Conservation (phyloP, 2,329 filamentous ascomycete species). For the Cadophora luteo-olivacea region DNA sequence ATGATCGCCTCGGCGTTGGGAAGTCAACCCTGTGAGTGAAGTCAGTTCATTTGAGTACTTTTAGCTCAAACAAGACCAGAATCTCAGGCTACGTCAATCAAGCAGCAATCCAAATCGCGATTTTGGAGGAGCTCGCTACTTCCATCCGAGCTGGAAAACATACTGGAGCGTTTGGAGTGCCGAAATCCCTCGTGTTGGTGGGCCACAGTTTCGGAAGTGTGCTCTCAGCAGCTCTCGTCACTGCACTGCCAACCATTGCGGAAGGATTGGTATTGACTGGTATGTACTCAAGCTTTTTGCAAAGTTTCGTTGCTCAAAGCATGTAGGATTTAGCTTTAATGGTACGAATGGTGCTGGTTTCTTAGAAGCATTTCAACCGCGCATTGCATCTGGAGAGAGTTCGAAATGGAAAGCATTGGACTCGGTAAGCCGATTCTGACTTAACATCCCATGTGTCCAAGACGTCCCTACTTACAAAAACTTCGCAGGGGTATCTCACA, state of each 20-base stretch:
- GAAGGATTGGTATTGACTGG: slow-evolving; percentile 3
- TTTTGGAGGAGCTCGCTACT: background rate
- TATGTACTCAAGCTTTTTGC: background rate
- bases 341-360: background rate
- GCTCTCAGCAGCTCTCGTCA: slow-evolving; percentile 60
- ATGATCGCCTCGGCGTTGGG: slow-evolving; percentile 41
- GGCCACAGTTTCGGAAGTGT: slow-evolving; percentile 69
- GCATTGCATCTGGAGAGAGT: slow-evolving; percentile 8
- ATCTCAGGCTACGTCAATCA: background rate
- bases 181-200: slow-evolving; percentile 58
- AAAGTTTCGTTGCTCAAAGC: background rate
- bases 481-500: background rate
- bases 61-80: background rate
- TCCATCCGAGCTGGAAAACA: background rate
- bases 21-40: slow-evolving; percentile 2
- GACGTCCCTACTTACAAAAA: background rate
- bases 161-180: slow-evolving; percentile 22
- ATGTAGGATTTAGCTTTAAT: background rate
- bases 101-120: slow-evolving; percentile 6
- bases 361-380: background rate
- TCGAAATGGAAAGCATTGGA: background rate
- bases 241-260: slow-evolving; percentile 49
- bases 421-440: background rate
- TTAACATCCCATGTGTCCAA: background rate
- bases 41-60: background rate